These are phyloP conservation scores for Wallacemonas sp. DNA, from an alignment of 208 protist genomes.

Conservation along the genomic window DNA sequence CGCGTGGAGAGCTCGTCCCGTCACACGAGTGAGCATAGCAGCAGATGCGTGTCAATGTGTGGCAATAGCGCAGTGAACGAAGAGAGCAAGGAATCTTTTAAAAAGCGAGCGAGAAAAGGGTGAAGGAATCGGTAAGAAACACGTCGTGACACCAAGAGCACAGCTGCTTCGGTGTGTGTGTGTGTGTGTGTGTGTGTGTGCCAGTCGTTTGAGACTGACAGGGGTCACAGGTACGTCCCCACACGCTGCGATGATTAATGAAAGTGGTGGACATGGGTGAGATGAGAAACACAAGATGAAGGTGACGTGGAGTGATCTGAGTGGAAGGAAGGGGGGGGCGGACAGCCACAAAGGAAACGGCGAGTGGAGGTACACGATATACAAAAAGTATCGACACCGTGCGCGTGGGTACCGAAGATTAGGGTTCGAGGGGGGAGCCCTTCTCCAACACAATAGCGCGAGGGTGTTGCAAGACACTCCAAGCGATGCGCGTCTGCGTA, in stretches of 20 bases:
- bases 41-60: background rate
- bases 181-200: conserved; percentile 12
- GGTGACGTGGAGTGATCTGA: background rate
- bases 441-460: too few relatives aligned
- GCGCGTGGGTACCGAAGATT: too few relatives aligned
- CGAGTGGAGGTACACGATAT: background rate
- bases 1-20: background rate
- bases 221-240: conserved; percentile 3
- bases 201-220: background rate
- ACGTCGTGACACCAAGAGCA: background rate
- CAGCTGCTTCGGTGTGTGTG: background rate
- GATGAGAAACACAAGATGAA: conserved; percentile 2
- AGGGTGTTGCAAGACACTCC: too few relatives aligned
- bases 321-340: background rate
- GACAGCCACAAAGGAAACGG: background rate
- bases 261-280: background rate
- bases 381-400: too few relatives aligned
- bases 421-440: too few relatives aligned
- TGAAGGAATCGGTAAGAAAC: background rate
- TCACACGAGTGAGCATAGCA: background rate
- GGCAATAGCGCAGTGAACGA: background rate
- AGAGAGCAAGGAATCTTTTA: background rate
- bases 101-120: conserved; percentile 3
- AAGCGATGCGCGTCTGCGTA: too few relatives aligned
- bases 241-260: too few relatives aligned